Conservation (phyloP, 2,329 filamentous ascomycete species). For the Aspergillus versicolor region DNA sequence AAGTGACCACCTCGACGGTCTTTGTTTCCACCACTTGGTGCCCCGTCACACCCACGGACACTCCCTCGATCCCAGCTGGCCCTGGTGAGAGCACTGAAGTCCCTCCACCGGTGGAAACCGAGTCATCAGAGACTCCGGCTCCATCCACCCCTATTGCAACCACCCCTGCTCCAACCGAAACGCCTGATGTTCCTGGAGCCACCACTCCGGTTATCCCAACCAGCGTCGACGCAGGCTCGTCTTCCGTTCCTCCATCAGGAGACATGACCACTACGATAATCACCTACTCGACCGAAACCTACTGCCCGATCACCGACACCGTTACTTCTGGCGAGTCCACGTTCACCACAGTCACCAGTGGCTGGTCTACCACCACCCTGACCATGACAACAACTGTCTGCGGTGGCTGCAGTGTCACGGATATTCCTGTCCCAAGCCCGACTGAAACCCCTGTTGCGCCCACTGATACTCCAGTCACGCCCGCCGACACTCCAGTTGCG, state of each 20-base stretch:
- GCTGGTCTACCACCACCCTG: constrained; percentile 8
- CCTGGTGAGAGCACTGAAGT: constrained; percentile 9
- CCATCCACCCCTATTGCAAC: constrained; percentile 12
- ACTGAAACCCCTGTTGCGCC: not conserved
- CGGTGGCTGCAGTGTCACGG: not conserved
- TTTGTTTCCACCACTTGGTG: constrained; percentile 61
- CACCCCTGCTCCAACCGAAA: constrained; percentile 13
- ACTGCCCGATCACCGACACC: constrained; percentile 14
- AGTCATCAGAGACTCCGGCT: constrained; percentile 15
- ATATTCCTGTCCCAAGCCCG: not conserved
- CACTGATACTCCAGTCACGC: not conserved
- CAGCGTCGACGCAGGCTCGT: constrained; percentile 2
- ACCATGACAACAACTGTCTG: constrained; percentile 13
- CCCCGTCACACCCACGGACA: constrained; percentile 40
- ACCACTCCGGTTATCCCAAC: constrained; percentile 1
- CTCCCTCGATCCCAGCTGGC: not conserved
- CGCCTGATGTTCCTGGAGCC: constrained; percentile 4
- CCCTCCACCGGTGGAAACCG: constrained; percentile 11
- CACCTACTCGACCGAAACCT: constrained; percentile 16
- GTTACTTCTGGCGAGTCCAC: constrained; percentile 12
- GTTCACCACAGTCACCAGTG: constrained; percentile 8
- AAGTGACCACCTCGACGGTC: constrained; percentile 55
- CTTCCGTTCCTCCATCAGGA: constrained; percentile 5
- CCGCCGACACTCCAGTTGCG: not conserved
- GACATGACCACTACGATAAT: constrained; percentile 14